Conservation (phyloP, 176 grass and related monocot species). For the Cenchrus purpureus region DNA sequence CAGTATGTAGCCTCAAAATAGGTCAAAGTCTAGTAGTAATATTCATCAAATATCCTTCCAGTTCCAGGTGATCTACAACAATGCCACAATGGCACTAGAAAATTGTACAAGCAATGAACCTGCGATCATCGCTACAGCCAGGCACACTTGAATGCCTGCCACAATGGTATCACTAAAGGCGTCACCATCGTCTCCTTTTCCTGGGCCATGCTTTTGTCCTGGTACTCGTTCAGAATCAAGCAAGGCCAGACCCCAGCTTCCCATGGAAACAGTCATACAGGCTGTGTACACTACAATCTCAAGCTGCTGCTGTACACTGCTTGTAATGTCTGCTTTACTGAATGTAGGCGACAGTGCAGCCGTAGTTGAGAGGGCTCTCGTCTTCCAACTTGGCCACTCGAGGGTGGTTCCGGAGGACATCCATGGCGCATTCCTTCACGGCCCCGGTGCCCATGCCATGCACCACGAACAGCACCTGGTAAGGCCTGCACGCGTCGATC, state of each 20-base stretch:
- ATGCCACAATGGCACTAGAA: background rate
- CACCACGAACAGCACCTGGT: constrained; percentile 59
- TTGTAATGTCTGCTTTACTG: constrained; percentile 19
- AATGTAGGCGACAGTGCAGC: constrained; percentile 73
- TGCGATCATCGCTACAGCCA: background rate
- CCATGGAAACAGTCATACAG: background rate
- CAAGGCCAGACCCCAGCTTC: background rate
- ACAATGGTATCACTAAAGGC: background rate
- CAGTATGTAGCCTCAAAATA: background rate
- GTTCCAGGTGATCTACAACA: too few relatives aligned
- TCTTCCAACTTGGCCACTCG: constrained; percentile 69
- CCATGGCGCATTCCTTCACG: constrained; percentile 54
- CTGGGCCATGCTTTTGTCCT: background rate
- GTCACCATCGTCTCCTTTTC: constrained; percentile 6
- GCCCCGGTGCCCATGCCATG: constrained; percentile 72
- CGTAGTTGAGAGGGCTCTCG: constrained; percentile 71
- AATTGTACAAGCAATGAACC: background rate
- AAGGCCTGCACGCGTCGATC: constrained; percentile 53
- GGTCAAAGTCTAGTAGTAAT: background rate
- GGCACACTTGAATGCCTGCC: constrained; percentile 18
- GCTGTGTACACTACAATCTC: background rate
- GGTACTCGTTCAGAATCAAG: background rate
- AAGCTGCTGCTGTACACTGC: background rate
- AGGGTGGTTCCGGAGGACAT: constrained; percentile 58
- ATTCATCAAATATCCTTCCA: background rate